These are phyloP conservation scores for Colletotrichum orchidophilum DNA, from an alignment of 2,329 filamentous ascomycete genomes.

Conservation along the genomic window DNA sequence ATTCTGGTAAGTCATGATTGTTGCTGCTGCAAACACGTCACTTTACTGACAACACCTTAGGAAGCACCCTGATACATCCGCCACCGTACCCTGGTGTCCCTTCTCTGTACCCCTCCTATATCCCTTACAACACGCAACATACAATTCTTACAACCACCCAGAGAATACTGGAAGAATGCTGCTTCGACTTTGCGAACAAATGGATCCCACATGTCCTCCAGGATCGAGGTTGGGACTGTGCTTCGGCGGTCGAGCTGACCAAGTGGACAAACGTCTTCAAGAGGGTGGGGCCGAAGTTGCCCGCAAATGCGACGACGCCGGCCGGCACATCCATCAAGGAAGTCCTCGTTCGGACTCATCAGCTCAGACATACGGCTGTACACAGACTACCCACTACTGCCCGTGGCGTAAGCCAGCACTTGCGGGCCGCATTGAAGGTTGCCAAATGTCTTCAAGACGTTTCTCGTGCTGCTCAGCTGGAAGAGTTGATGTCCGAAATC, in stretches of 20 bases:
- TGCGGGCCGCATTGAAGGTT: conserved; percentile 41
- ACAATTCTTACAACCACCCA: conserved; percentile 47
- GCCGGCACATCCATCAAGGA: conserved; percentile 9
- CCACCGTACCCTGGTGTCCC: conserved; percentile 26
- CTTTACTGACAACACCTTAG: background rate
- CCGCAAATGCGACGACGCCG: conserved; percentile 34
- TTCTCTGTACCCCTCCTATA: conserved; percentile 42
- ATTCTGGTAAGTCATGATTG: background rate
- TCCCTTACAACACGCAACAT: conserved; percentile 48
- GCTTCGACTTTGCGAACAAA: conserved; percentile 48
- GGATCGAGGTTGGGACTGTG: conserved; percentile 43
- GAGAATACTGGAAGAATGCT: conserved; percentile 48
- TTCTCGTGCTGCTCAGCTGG: conserved; percentile 39
- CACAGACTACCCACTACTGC: conserved; percentile 42
- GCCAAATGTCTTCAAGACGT: conserved; percentile 41
- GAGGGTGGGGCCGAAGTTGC: conserved; percentile 37
- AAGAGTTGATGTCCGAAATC: conserved; percentile 41
- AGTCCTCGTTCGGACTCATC: background rate
- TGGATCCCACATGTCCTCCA: conserved; percentile 43
- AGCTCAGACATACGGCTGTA: conserved; percentile 44
- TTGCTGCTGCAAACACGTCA: background rate
- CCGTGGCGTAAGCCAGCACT: conserved; percentile 39
- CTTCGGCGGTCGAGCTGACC: conserved; percentile 48
- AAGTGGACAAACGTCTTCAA: conserved; percentile 42
- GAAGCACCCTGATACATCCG: no score